phyloP scores from a whole-genome alignment of 116 monocot genomes.

The Phalaenopsis hybrid region DNA sequence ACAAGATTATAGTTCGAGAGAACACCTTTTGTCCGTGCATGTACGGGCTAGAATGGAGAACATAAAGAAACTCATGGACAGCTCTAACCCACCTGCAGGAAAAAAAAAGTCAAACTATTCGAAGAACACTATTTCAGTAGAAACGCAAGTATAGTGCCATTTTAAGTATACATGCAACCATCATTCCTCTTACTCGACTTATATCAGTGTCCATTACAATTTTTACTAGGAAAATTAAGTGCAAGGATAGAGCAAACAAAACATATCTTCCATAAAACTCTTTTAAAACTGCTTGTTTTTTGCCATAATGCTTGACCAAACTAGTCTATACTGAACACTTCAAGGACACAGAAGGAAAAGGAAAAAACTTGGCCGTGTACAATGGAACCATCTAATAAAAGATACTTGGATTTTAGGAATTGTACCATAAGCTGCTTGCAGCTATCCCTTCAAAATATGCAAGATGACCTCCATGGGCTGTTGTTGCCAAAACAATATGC shows the following conservation, averaged over 20 bases:
- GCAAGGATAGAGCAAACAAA: neutral
- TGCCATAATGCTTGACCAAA: too few species aligned
- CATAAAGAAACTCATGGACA: slow-evolving; percentile 58
- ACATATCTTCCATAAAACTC: neutral
- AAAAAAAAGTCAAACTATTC: neutral
- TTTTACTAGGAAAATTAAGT: neutral
- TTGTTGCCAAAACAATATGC: slow-evolving; percentile 82
- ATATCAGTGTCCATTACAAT: too few species aligned
- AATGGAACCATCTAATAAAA: too few species aligned
- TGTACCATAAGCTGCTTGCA: slow-evolving; percentile 67
- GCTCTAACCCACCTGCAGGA: slow-evolving; percentile 84
- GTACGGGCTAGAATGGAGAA: slow-evolving; percentile 48
- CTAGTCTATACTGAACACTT: too few species aligned
- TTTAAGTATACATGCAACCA: neutral
- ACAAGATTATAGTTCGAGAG: neutral
- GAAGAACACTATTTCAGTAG: too few species aligned
- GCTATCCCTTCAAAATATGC: slow-evolving; percentile 79
- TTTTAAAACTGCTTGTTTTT: too few species aligned
- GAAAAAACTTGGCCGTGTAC: too few species aligned
- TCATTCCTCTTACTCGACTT: neutral
- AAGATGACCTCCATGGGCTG: slow-evolving; percentile 82
- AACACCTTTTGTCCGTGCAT: slow-evolving; percentile 47
- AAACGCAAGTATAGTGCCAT: slow-evolving; percentile 2
- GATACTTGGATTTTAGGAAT: neutral
- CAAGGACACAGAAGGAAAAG: too few species aligned